A percentile compares a stretch with the other conserved stretches of the same genome.
These are phyloP conservation scores for Auriscalpium vulgare DNA, from an alignment of 768 basidiomycete species.

Conservation along the genomic window DNA sequence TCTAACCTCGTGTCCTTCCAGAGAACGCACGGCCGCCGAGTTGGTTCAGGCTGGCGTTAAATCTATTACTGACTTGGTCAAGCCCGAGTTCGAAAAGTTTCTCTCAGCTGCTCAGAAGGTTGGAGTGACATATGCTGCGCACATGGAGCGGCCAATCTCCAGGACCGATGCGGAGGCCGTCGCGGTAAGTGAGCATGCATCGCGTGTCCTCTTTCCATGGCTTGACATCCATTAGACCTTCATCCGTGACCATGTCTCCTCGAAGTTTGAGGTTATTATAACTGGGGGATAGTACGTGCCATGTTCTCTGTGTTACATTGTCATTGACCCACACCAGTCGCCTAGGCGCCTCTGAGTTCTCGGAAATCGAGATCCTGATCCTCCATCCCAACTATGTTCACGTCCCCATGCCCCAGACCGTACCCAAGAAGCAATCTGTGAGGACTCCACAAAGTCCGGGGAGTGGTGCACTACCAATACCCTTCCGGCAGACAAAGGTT, in stretches of 20 bases:
- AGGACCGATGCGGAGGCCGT: slow-evolving; percentile 36
- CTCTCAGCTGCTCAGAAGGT: slow-evolving; percentile 32
- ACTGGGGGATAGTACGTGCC: slow-evolving; percentile 49
- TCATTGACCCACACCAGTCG: slow-evolving; percentile 30
- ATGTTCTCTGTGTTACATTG: neutral
- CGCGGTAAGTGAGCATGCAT: slow-evolving; percentile 26
- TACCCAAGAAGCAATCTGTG: no score
- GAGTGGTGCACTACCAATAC: slow-evolving; percentile 13
- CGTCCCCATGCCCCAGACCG: slow-evolving; percentile 28
- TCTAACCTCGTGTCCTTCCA: slow-evolving; percentile 1
- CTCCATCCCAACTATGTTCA: slow-evolving; percentile 38
- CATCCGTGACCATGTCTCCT: slow-evolving; percentile 36
- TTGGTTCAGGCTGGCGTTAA: slow-evolving; percentile 45
- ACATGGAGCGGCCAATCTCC: slow-evolving; percentile 28
- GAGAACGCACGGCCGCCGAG: slow-evolving; percentile 27
- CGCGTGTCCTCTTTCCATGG: neutral
- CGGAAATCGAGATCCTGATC: slow-evolving; percentile 36
- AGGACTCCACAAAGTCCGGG: neutral
- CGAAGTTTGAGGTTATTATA: slow-evolving; percentile 41
- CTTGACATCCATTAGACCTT: slow-evolving; percentile 32
- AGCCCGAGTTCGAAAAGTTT: slow-evolving; percentile 27
- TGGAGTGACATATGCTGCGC: slow-evolving; percentile 32
- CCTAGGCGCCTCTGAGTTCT: slow-evolving; percentile 29
- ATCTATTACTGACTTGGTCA: slow-evolving; percentile 32
- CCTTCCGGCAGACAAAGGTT: slow-evolving; percentile 16